A percentile compares a stretch with the other conserved stretches of the same genome.
phyloP scores from a whole-genome alignment of 352 stramenopile species.

The Globisporangium polare region DNA sequence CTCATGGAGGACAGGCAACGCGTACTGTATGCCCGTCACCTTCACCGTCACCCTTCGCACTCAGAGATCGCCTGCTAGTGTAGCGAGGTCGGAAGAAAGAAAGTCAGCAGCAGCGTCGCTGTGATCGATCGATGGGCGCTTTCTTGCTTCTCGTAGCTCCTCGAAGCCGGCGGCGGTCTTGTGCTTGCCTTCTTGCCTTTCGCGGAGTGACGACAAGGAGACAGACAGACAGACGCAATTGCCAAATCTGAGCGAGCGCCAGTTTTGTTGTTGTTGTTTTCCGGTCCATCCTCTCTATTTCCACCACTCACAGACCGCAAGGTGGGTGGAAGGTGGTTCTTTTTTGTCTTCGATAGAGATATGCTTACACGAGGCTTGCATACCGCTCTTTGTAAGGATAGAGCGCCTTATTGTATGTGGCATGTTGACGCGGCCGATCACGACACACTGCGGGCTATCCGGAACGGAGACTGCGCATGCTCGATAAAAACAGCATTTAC shows the following conservation, averaged over 20 bases:
- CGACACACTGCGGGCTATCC: too few species aligned
- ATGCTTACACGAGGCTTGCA: too few species aligned
- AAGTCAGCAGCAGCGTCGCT: not conserved
- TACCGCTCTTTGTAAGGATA: too few species aligned
- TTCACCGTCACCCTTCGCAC: not conserved
- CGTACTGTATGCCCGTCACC: not conserved
- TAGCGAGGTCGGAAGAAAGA: conserved; percentile 16
- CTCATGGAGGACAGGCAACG: conserved; percentile 5
- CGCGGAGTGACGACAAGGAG: conserved; percentile 16
- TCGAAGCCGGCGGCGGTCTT: not conserved
- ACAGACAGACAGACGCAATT: not conserved
- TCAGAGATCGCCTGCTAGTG: too few species aligned
- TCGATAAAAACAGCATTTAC: too few species aligned
- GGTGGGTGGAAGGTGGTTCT: not conserved
- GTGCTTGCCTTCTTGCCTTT: not conserved
- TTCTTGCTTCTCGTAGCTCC: not conserved
- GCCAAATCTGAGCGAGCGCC: not conserved
- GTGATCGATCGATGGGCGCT: not conserved
- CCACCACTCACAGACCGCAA: not conserved
- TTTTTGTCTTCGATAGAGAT: too few species aligned
- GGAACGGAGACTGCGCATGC: too few species aligned
- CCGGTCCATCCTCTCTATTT: conserved; percentile 8
- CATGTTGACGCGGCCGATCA: too few species aligned
- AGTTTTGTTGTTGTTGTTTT: too few species aligned
- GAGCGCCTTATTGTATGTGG: too few species aligned